Conservation (phyloP, 2,329 filamentous ascomycete species). For the Geosmithia morbida region DNA sequence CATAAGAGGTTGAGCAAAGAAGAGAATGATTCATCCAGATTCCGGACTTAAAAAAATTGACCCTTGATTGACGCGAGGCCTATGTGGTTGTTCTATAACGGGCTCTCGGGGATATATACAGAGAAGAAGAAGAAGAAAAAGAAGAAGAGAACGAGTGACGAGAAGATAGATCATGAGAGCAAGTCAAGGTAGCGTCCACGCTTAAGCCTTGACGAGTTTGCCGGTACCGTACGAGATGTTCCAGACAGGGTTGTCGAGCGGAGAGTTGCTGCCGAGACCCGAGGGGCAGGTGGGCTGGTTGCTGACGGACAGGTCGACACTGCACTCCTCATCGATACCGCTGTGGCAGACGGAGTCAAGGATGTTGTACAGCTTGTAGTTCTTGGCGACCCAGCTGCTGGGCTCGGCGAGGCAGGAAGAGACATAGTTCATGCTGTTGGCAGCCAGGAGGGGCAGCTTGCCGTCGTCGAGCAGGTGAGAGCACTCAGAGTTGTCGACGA, state of each 20-base stretch:
- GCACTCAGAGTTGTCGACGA: conserved; percentile 32
- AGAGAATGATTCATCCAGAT: neutral
- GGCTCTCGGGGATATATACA: neutral
- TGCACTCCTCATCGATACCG: conserved; percentile 36
- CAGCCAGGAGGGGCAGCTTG: conserved; percentile 37
- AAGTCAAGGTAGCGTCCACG: neutral
- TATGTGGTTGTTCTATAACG: neutral
- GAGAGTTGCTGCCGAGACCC: conserved; percentile 18
- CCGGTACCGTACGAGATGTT: conserved; percentile 39
- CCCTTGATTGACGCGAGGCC: neutral
- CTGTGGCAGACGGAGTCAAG: conserved; percentile 31
- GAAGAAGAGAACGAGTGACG: neutral
- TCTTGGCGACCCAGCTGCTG: conserved; percentile 35
- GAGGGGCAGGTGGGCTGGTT: conserved; percentile 38
- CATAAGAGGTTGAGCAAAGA: neutral
- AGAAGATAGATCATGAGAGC: too few species aligned
- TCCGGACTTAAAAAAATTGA: neutral
- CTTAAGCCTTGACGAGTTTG: conserved; percentile 12
- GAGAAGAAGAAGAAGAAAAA: neutral
- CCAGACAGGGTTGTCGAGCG: conserved; percentile 25
- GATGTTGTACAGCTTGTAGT: conserved; percentile 39
- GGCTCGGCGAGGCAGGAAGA: conserved; percentile 27
- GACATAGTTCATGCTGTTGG: conserved; percentile 43
- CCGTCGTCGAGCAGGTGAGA: conserved; percentile 32
- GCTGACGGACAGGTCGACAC: conserved; percentile 26